phyloP scores from a whole-genome alignment of 2,329 filamentous ascomycete species.

The Neoascochyta sp. region DNA sequence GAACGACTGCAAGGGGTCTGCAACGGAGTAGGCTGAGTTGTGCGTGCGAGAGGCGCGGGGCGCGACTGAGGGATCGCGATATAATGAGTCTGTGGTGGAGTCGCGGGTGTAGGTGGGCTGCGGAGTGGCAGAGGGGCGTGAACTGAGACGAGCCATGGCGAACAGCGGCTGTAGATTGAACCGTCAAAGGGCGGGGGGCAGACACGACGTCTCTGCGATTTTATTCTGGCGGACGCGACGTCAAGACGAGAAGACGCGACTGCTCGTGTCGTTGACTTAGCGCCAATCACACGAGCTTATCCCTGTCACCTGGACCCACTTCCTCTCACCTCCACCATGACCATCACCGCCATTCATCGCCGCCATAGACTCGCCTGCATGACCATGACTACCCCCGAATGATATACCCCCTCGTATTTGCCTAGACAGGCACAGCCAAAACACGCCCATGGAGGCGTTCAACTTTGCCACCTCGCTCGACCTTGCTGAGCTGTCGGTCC shows the following conservation, averaged over 20 bases:
- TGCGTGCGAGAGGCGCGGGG: constrained; percentile 16
- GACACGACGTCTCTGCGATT: no score
- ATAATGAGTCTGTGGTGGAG: constrained; percentile 34
- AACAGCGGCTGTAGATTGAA: no score
- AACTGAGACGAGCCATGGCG: constrained; percentile 39
- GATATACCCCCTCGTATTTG: background rate
- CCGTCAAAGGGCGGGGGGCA: no score
- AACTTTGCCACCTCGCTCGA: constrained; percentile 89
- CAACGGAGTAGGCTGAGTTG: constrained; percentile 29
- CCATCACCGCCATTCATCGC: no score
- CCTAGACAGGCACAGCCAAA: constrained; percentile 1
- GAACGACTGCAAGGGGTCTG: constrained; percentile 29
- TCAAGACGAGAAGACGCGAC: no score
- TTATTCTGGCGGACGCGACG: no score
- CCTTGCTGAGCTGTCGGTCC: constrained; percentile 64
- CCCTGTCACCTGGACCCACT: no score
- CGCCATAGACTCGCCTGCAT: background rate
- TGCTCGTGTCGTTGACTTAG: no score
- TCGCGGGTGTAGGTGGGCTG: constrained; percentile 25
- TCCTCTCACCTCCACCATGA: no score
- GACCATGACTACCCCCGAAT: background rate
- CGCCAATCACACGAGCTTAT: no score
- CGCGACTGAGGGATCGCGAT: constrained; percentile 35
- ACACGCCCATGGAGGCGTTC: constrained; percentile 90
- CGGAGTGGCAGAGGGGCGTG: constrained; percentile 28